A percentile compares a stretch with the other conserved stretches of the same genome.
These are phyloP conservation scores for Ganoderma meredithae DNA, from an alignment of 1,284 basidiomycete species.

Conservation along the genomic window DNA sequence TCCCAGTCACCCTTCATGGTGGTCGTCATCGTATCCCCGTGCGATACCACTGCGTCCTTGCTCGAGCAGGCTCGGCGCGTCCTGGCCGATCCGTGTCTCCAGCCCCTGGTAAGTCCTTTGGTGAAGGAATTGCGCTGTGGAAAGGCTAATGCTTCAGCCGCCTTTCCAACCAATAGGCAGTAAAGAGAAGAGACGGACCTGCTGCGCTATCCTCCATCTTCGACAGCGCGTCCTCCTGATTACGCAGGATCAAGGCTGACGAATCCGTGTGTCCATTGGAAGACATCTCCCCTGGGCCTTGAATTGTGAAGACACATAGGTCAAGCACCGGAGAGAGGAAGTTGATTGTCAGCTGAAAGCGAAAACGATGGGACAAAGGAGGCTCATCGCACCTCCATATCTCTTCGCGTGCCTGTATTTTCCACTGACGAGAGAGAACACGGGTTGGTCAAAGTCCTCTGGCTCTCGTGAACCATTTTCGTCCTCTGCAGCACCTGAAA, in stretches of 20 bases:
- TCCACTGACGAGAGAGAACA: conserved; percentile 90
- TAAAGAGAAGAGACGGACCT: conserved; percentile 49
- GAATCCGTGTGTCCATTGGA: conserved; percentile 29
- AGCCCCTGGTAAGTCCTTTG: conserved; percentile 84
- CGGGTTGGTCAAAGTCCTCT: conserved; percentile 68
- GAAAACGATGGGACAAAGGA: neutral
- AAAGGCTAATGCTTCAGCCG: neutral
- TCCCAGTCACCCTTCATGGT: conserved; percentile 6
- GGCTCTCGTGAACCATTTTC: conserved; percentile 28
- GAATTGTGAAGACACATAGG: too few relatives aligned
- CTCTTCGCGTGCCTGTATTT: conserved; percentile 82
- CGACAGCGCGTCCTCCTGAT: conserved; percentile 66
- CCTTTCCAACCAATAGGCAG: too few relatives aligned
- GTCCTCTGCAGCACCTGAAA: neutral
- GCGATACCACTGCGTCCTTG: conserved; percentile 92
- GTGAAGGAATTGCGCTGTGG: conserved; percentile 70
- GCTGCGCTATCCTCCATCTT: conserved; percentile 74
- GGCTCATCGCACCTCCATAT: conserved; percentile 54
- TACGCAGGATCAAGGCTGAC: conserved; percentile 63
- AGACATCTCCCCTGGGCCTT: conserved; percentile 19
- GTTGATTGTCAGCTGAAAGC: neutral
- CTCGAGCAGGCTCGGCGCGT: conserved; percentile 84
- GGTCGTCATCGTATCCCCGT: conserved; percentile 75
- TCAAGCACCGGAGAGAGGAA: neutral
- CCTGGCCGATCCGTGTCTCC: conserved; percentile 81